Evolutionary conservation across 2,329 filamentous ascomycete genomes (phyloP).

Genomic region (Cladosporium sp.): DNA sequence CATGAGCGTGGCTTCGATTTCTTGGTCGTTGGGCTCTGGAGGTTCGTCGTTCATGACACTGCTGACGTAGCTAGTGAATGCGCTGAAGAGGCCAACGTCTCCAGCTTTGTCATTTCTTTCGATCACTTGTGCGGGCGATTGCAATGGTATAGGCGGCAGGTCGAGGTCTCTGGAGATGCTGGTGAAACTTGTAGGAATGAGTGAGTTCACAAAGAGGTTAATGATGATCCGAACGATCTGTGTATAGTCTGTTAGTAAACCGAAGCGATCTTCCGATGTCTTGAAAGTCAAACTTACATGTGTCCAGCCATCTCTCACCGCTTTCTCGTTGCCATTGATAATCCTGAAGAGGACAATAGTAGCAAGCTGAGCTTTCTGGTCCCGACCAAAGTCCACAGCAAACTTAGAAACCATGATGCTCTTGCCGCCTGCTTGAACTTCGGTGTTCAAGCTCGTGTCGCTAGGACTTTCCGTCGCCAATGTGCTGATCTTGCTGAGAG

Average conservation of each 20-base stretch:
- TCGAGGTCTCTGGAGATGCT: slow-evolving; percentile 66
- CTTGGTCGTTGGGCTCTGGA: slow-evolving; percentile 94
- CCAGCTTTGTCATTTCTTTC: slow-evolving; percentile 77
- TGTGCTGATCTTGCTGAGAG: slow-evolving; percentile 86
- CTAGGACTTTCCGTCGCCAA: slow-evolving; percentile 74
- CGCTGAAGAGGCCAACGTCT: slow-evolving; percentile 87
- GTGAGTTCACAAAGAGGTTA: slow-evolving; percentile 93
- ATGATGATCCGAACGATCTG: slow-evolving; percentile 89
- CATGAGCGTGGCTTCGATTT: slow-evolving; percentile 91
- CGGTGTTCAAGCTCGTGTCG: slow-evolving; percentile 88
- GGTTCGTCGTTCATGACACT: slow-evolving; percentile 98
- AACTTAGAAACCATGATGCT: slow-evolving; percentile 99
- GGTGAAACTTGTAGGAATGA: slow-evolving; percentile 79
- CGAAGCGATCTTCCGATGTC: neutral
- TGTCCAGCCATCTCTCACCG: slow-evolving; percentile 77
- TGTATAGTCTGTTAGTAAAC: slow-evolving; percentile 41
- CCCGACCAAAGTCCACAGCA: slow-evolving; percentile 90
- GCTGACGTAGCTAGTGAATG: slow-evolving; percentile 95
- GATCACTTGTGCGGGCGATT: slow-evolving; percentile 88
- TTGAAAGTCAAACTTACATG: slow-evolving; percentile 57
- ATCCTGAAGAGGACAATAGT: slow-evolving; percentile 95
- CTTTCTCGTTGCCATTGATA: slow-evolving; percentile 77
- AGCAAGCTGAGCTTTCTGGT: slow-evolving; percentile 90
- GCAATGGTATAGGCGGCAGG: slow-evolving; percentile 80
- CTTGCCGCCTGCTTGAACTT: slow-evolving; percentile 82